Conservation (phyloP, 1,284 basidiomycete genomes). For the Omphalotus olearius region DNA sequence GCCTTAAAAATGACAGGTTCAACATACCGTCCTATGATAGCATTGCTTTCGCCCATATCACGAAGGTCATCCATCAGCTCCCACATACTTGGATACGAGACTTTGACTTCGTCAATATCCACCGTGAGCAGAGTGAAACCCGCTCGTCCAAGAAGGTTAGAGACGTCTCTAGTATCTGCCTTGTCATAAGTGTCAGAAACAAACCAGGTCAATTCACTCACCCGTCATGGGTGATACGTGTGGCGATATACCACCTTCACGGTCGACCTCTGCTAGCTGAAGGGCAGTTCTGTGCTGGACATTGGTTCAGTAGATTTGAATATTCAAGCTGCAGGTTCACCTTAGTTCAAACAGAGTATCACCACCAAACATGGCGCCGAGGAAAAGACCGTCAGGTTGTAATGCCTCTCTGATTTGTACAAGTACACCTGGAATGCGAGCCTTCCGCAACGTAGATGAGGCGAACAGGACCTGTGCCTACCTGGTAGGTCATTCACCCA, state of each 20-base stretch:
- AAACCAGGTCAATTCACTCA: constrained; percentile 29
- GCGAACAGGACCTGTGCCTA: constrained; percentile 24
- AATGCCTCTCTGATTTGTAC: constrained; percentile 87
- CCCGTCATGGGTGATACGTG: constrained; percentile 97
- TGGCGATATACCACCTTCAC: constrained; percentile 94
- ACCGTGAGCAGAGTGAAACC: constrained; percentile 95
- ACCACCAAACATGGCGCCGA: constrained; percentile 93
- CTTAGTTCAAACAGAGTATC: constrained; percentile 95
- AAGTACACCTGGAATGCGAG: constrained; percentile 60
- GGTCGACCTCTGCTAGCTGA: constrained; percentile 92
- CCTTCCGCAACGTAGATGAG: neutral
- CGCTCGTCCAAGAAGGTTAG: constrained; percentile 87
- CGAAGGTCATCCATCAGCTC: constrained; percentile 91
- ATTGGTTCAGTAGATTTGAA: neutral
- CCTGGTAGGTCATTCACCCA: constrained; percentile 99
- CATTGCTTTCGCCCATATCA: constrained; percentile 97
- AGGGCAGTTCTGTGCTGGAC: constrained; percentile 55
- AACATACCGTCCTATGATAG: constrained; percentile 73
- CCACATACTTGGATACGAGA: constrained; percentile 94
- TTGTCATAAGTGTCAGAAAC: neutral
- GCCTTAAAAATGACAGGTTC: neutral
- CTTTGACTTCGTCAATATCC: constrained; percentile 90
- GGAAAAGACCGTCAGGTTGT: constrained; percentile 90
- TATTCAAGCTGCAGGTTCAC: constrained; percentile 30
- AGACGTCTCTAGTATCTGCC: constrained; percentile 84